Conservation (phyloP, 306 rosid genomes). For the Senna tora region DNA sequence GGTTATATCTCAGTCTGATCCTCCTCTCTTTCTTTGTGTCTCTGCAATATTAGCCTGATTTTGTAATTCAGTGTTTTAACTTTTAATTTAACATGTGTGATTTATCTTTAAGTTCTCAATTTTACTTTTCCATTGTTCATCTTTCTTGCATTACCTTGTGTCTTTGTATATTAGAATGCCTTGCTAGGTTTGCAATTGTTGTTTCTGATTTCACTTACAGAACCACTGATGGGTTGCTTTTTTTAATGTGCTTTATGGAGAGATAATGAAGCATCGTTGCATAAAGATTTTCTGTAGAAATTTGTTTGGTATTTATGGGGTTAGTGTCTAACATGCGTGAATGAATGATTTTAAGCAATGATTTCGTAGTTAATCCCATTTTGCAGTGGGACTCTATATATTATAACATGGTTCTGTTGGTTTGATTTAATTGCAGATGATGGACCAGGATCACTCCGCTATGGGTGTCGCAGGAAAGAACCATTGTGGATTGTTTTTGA, state of each 20-base stretch:
- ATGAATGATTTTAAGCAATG: background rate
- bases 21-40: background rate
- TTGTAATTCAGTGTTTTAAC: too few relatives aligned
- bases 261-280: background rate
- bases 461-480: constrained; percentile 75
- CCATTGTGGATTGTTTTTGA: constrained; percentile 95
- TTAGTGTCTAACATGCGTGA: background rate
- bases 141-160: background rate
- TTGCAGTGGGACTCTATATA: background rate
- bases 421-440: constrained; percentile 62
- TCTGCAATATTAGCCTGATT: too few relatives aligned
- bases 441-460: constrained; percentile 93
- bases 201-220: background rate
- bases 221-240: background rate
- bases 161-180: background rate
- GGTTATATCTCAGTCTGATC: constrained; percentile 44
- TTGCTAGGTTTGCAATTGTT: background rate
- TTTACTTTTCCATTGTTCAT: background rate
- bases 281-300: background rate
- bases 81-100: background rate
- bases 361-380: constrained; percentile 18
- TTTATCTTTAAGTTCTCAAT: background rate
- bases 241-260: background rate
- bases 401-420: background rate
- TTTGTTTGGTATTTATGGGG: background rate